These are phyloP conservation scores for Komagataea norvegica DNA, from an alignment of 1,139 yeast species.

Conservation along the genomic window DNA sequence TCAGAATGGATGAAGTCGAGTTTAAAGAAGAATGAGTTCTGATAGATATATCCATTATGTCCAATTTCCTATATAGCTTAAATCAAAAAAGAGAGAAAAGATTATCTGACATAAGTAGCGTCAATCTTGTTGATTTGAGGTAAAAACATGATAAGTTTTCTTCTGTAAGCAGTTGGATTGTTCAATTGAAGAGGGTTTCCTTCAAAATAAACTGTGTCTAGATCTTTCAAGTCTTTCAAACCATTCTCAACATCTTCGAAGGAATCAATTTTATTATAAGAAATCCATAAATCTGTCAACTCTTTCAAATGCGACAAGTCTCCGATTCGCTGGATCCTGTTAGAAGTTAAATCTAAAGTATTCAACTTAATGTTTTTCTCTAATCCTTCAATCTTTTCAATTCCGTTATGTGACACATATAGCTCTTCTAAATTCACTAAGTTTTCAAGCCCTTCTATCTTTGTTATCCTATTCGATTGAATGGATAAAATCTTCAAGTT, in stretches of 20 bases:
- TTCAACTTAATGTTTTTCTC: constrained; percentile 64
- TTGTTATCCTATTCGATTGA: constrained; percentile 78
- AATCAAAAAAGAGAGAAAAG: not conserved
- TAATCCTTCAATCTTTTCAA: constrained; percentile 70
- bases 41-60: not conserved
- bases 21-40: constrained; percentile 25
- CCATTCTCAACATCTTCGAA: constrained; percentile 68
- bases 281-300: constrained; percentile 92
- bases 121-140: constrained; percentile 81
- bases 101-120: constrained; percentile 64
- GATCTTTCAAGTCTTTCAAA: constrained; percentile 53
- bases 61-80: not conserved
- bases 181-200: constrained; percentile 83
- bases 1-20: constrained; percentile 32
- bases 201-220: constrained; percentile 91
- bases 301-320: constrained; percentile 60
- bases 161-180: constrained; percentile 76
- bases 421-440: constrained; percentile 75
- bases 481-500: constrained; percentile 77
- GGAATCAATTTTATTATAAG: constrained; percentile 62
- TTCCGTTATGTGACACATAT: constrained; percentile 83
- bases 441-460: constrained; percentile 76
- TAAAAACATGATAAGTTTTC: constrained; percentile 69
- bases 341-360: constrained; percentile 79
- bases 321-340: constrained; percentile 56